Evolutionary conservation across 2,329 filamentous ascomycete genomes (phyloP), one percentile per base, ranked within the genome.

Genomic region (Macroventuria anomochaeta): DNA sequence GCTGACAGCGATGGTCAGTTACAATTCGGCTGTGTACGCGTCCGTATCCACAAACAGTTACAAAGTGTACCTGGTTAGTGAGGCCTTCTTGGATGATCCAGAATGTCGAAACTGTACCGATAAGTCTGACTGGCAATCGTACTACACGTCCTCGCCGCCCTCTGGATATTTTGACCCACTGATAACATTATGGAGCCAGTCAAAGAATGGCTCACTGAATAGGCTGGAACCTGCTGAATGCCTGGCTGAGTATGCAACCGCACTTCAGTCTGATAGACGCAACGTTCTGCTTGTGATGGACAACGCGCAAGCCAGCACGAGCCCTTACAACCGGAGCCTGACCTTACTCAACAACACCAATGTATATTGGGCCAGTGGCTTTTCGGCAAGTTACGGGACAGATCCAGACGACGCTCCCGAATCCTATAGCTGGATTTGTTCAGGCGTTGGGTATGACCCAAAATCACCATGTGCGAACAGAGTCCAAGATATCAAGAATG

Each of bases 1-100:
- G 15, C 34, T 47, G 12, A 26, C 10, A 3, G 13, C 34, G 18
- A 31, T 12, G 3, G 7, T 18, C 21, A 67, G 64, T 11, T 69
- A 67, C 46, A 66, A 67, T 33, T 69, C 65, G 2, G 51, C 56
- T 3, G 58, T 68, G 2, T 67, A 62, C 41, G 25, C 46, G 2
- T 62, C 63, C 5, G 48, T 57, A 25, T 21, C 39, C 1, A 43
- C 52, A 3, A 58, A 56, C 21, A 12, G 7, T 18, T 55, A 55
- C 17, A 11, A 15, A 13, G 41, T 40, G 1, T 51, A n/a, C 10
- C 2, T 43, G 7, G 53, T 52, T 10, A 39, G 20, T 7, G 7
- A 52, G 11, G 25, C 36, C 0, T 56, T 51, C 10, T 1, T 51
- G 29, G 33, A 39, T 17, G 17, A 18, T 7, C 5, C 37, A 1